Conservation (phyloP, 352 stramenopile genomes). For the Bremia lactucae region DNA sequence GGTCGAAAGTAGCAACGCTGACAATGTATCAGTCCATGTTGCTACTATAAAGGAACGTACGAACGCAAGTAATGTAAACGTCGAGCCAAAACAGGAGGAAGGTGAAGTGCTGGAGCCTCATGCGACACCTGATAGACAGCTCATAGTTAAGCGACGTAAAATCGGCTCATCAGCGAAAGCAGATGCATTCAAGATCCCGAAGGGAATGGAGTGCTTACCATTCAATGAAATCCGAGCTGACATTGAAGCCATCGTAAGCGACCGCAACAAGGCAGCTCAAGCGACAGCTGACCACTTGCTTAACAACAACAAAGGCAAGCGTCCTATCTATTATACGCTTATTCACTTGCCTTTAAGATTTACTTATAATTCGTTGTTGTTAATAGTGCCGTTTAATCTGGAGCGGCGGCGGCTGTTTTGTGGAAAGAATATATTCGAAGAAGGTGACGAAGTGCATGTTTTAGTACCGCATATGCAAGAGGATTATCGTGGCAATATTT, state of each 20-base stretch:
- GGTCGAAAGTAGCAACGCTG: neutral
- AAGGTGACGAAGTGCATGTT: constrained; percentile 70
- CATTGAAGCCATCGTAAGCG: constrained; percentile 38
- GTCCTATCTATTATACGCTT: neutral
- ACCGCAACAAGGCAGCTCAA: constrained; percentile 22
- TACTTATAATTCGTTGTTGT: constrained; percentile 5
- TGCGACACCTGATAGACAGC: constrained; percentile 1
- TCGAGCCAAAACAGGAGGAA: constrained; percentile 14
- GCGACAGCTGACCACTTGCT: constrained; percentile 15
- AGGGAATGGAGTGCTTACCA: constrained; percentile 35
- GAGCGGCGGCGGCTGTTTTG: constrained; percentile 48
- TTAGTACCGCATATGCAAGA: constrained; percentile 50
- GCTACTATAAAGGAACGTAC: constrained; percentile 6
- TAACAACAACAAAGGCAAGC: constrained; percentile 24
- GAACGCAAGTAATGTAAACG: constrained; percentile 4
- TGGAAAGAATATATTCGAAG: constrained; percentile 67
- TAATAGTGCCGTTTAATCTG: constrained; percentile 34
- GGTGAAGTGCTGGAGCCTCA: constrained; percentile 16
- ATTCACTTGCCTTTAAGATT: neutral
- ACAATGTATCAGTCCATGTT: constrained; percentile 5
- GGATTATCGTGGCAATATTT: constrained; percentile 70
- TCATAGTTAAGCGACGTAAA: constrained; percentile 40
- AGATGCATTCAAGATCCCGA: constrained; percentile 14
- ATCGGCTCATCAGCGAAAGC: constrained; percentile 10
- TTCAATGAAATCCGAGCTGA: constrained; percentile 49